A percentile compares a stretch with the other conserved stretches of the same genome.
These are phyloP conservation scores for Hortiboletus flavorubellus DNA, from an alignment of 768 basidiomycete species.

Conservation along the genomic window DNA sequence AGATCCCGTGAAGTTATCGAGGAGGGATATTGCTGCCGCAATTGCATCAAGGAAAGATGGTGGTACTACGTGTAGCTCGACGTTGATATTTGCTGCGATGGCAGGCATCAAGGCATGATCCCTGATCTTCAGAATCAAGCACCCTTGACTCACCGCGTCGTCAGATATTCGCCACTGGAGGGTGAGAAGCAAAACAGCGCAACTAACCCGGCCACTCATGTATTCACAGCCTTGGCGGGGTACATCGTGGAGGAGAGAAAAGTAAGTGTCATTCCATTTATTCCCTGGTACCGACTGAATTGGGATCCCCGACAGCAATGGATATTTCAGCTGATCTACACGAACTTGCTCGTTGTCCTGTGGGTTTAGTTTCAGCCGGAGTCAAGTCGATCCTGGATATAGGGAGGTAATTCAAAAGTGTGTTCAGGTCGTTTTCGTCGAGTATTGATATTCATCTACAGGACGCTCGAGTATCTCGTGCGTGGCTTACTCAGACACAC, in stretches of 20 bases:
- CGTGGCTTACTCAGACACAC: constrained; percentile 12
- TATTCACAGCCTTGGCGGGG: constrained; percentile 66
- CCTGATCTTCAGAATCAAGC: not conserved
- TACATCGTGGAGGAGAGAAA: constrained; percentile 54
- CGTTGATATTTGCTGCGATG: constrained; percentile 68
- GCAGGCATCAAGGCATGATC: constrained; percentile 77
- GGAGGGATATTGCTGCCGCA: constrained; percentile 78
- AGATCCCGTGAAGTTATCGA: constrained; percentile 63
- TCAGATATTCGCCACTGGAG: constrained; percentile 89
- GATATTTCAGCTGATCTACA: constrained; percentile 94
- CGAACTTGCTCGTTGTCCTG: constrained; percentile 84
- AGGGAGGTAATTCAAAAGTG: constrained; percentile 46
- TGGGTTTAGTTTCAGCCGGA: constrained; percentile 90
- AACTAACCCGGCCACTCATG: constrained; percentile 2
- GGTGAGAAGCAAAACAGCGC: constrained; percentile 46
- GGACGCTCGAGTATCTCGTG: constrained; percentile 80
- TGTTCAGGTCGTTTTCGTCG: not conserved
- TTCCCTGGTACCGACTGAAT: no score
- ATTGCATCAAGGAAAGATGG: constrained; percentile 67
- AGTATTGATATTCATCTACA: constrained; percentile 26
- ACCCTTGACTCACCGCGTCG: constrained; percentile 6
- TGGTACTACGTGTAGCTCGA: constrained; percentile 77
- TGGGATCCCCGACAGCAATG: constrained; percentile 58
- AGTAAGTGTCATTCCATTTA: not conserved
- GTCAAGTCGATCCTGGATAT: constrained; percentile 96